These are phyloP conservation scores for Rhizopus arrhizus DNA, from an alignment of 371 early-diverging fungal species.

Conservation along the genomic window DNA sequence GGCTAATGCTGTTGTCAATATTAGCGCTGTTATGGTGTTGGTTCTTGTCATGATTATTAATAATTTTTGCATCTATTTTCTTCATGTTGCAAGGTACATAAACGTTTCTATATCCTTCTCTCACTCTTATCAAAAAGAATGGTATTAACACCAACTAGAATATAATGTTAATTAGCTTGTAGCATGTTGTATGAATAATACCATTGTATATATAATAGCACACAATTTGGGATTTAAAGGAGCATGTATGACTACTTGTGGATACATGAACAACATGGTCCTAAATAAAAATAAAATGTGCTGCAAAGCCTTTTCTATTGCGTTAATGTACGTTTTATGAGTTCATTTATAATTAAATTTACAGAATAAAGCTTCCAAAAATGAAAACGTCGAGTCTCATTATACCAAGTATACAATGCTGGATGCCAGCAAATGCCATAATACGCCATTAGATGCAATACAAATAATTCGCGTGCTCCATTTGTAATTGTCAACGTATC, in stretches of 20 bases:
- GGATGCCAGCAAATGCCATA: not conserved
- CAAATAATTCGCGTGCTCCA: not conserved
- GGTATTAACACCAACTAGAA: too few relatives aligned
- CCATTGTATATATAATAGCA: not conserved
- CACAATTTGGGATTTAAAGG: not conserved
- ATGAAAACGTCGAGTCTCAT: not conserved
- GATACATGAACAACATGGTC: not conserved
- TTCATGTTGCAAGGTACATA: too few relatives aligned
- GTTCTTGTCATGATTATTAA: too few relatives aligned
- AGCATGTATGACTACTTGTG: not conserved
- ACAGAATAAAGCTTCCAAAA: not conserved
- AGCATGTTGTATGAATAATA: too few relatives aligned
- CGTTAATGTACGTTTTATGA: too few relatives aligned
- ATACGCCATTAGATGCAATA: not conserved
- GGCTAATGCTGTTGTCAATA: too few relatives aligned
- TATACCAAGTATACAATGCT: not conserved
- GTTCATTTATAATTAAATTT: too few relatives aligned
- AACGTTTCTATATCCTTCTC: too few relatives aligned
- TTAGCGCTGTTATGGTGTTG: too few relatives aligned
- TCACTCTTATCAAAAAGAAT: too few relatives aligned
- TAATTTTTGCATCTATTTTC: too few relatives aligned
- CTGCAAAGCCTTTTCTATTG: not conserved
- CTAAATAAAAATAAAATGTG: not conserved
- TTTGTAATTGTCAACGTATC: not conserved
- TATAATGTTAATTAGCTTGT: too few relatives aligned